Percentiles rank a stretch among this genome's conserved stretches.
phyloP scores from a whole-genome alignment of 78 protist genomes.

The Dictyostelium purpureum region DNA sequence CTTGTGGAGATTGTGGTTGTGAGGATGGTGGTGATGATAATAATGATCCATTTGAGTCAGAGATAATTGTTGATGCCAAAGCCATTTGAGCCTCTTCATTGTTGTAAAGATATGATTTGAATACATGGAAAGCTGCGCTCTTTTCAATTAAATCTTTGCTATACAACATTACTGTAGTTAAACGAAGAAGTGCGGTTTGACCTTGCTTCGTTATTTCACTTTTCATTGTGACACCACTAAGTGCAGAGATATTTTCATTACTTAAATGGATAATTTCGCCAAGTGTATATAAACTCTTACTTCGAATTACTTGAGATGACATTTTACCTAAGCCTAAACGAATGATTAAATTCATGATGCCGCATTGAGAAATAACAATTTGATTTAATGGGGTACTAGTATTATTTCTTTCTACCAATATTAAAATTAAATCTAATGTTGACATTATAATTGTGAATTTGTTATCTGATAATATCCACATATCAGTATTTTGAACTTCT shows the following conservation, averaged over 20 bases:
- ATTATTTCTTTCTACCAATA: slow-evolving; percentile 66
- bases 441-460: slow-evolving; percentile 64
- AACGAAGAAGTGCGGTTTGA: slow-evolving; percentile 39
- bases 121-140: slow-evolving; percentile 29
- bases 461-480: slow-evolving; percentile 78
- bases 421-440: slow-evolving; percentile 47
- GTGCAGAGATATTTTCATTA: slow-evolving; percentile 52
- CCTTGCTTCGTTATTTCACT: slow-evolving; percentile 34
- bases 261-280: slow-evolving; percentile 61
- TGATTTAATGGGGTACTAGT: slow-evolving; percentile 59
- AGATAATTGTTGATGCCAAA: slow-evolving; percentile 61
- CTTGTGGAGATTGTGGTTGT: background rate
- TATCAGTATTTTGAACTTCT: slow-evolving; percentile 61
- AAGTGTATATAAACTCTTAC: slow-evolving; percentile 54
- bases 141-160: slow-evolving; percentile 70
- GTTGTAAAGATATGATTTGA: slow-evolving; percentile 43
- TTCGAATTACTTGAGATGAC: slow-evolving; percentile 46
- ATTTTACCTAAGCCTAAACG: slow-evolving; percentile 71
- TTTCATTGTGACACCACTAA: slow-evolving; percentile 40
- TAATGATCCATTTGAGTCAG: background rate
- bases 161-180: slow-evolving; percentile 29
- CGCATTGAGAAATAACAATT: slow-evolving; percentile 3
- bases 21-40: background rate
- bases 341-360: slow-evolving; percentile 65
- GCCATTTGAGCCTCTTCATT: slow-evolving; percentile 84